These are phyloP conservation scores for Penicillium soppii DNA, from an alignment of 495 filamentous ascomycete genomes.

Conservation along the genomic window DNA sequence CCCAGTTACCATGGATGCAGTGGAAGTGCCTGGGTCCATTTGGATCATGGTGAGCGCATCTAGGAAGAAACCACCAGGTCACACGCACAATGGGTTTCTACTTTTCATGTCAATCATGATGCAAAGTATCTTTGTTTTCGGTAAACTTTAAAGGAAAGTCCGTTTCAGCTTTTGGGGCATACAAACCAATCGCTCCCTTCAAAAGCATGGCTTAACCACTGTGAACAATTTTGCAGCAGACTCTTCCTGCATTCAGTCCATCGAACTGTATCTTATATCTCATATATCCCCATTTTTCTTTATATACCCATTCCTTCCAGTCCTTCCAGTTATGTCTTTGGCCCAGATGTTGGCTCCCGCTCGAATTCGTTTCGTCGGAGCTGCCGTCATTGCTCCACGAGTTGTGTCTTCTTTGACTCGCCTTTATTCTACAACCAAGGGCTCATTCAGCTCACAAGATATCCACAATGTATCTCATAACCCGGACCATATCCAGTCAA, in stretches of 20 bases:
- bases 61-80: slow-evolving; percentile 25
- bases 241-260: background rate
- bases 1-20: slow-evolving; percentile 20
- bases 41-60: slow-evolving; percentile 33
- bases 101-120: slow-evolving; percentile 17
- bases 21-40: slow-evolving; percentile 23
- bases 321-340: slow-evolving; percentile 13
- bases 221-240: slow-evolving; percentile 3
- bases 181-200: slow-evolving; percentile 10
- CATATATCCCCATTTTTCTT: background rate
- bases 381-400: slow-evolving; percentile 4
- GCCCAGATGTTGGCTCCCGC: slow-evolving; percentile 10
- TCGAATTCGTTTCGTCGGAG: slow-evolving; percentile 14
- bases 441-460: slow-evolving; percentile 14
- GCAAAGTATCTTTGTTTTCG: slow-evolving; percentile 16
- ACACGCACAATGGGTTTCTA: slow-evolving; percentile 18
- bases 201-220: background rate
- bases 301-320: background rate
- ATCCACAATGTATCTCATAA: slow-evolving; percentile 19
- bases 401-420: slow-evolving; percentile 9
- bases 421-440: slow-evolving; percentile 17
- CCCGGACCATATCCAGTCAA: slow-evolving; percentile 36
- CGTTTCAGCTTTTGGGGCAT: slow-evolving; percentile 10
- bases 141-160: slow-evolving; percentile 22
- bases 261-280: background rate